phyloP scores from a whole-genome alignment of 2,329 filamentous ascomycete genomes.

The Trichoderma lentiforme region DNA sequence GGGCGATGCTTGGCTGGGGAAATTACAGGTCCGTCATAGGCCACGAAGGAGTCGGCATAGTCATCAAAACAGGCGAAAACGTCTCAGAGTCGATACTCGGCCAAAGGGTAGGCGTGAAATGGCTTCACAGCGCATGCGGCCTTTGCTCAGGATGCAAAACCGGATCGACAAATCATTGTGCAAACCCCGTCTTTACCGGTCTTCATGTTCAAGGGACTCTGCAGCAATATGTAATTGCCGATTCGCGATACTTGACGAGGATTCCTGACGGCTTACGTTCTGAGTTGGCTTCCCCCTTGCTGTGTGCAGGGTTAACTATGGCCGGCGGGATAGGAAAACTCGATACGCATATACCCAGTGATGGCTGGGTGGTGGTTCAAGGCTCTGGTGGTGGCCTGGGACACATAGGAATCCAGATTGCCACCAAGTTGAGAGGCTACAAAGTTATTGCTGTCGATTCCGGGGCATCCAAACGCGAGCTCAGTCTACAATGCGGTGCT shows the following conservation, averaged over 20 bases:
- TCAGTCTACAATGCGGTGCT: constrained; percentile 27
- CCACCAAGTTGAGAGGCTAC: constrained; percentile 21
- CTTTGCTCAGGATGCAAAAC: constrained; percentile 36
- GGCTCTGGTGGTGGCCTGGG: constrained; percentile 34
- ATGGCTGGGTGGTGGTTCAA: constrained; percentile 30
- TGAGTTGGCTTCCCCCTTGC: constrained; percentile 28
- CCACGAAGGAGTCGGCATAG: constrained; percentile 32
- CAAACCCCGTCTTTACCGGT: constrained; percentile 40
- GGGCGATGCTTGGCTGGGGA: constrained; percentile 30
- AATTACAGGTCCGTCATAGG: constrained; percentile 28
- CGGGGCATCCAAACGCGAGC: constrained; percentile 22
- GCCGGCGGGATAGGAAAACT: constrained; percentile 26
- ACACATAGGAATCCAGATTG: constrained; percentile 34
- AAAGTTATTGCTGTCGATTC: constrained; percentile 32
- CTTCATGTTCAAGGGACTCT: constrained; percentile 34
- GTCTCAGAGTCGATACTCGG: constrained; percentile 30
- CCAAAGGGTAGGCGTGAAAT: constrained; percentile 42
- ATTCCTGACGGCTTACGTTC: constrained; percentile 25
- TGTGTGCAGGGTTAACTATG: constrained; percentile 35
- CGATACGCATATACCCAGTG: constrained; percentile 18
- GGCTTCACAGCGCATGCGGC: constrained; percentile 42
- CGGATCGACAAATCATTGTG: constrained; percentile 37
- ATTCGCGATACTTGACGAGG: constrained; percentile 27
- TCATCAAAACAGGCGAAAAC: constrained; percentile 29
- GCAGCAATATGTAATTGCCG: constrained; percentile 31